Base-by-base conservation (phyloP, 1,284 basidiomycete genomes). In the Thelephora terrestris region DNA sequence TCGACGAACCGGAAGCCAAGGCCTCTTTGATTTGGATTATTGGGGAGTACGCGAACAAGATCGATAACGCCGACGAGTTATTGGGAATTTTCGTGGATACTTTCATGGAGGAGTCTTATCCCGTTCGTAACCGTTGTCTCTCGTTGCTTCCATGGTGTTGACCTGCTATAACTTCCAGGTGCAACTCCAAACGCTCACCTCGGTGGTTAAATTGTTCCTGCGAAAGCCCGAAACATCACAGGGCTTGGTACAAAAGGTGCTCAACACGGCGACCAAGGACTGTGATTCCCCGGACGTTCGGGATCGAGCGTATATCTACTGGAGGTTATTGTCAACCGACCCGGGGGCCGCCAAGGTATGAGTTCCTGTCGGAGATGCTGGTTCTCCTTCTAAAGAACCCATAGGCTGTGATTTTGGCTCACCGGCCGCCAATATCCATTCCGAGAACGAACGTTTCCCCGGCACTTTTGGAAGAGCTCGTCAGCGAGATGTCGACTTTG, bases 21-120 rank as follows among this genome's bases (percentile, higher is more conserved):
- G 90, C 95, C 1, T 92, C 93, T 7, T 76, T 99, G 51, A 97
- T 99, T 60, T 99, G 95, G 95, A 98, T 99, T 58, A 87, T 99
- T 48, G 95, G 95, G 46, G 93, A 98, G 69, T 98, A 99, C 62
- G 91, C 95, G 12, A 88, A 89, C 64, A 91, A 93, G 67, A 98
- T 98, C 57, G 90, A 94, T 59, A 99, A 99, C 57, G 90, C 91
- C 7, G 92, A 90, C 62, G 95, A 98, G 61, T 72, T 98, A 35
- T 73, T 99, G 51, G 79, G 82, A 14, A 84, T 87, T 49, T 98
- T 97, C 59, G 85, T 97, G 25, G 91, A 95, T 55, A 77, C 85
- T 2, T 99, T 98, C 70, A 82, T 77, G 37, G 95, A 99, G 60
- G 95, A 99, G 66, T 85, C 91, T 4, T 90, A 94, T 57, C 81